These are phyloP conservation scores for Amphirosellinia nigrospora DNA, from an alignment of 495 filamentous ascomycete genomes.

Conservation along the genomic window DNA sequence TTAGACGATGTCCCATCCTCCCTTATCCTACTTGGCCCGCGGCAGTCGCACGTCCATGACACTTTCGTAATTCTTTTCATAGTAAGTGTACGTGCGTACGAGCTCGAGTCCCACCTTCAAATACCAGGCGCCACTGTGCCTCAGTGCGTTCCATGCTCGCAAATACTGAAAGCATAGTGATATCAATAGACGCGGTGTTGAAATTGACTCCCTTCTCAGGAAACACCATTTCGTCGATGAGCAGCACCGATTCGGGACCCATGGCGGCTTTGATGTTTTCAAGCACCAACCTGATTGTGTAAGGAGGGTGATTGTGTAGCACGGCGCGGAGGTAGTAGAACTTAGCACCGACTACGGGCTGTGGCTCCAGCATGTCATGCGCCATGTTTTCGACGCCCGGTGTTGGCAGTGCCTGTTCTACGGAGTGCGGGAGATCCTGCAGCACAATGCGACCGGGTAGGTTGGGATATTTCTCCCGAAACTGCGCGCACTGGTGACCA, in stretches of 20 bases:
- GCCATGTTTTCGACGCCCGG: slow-evolving; percentile 47
- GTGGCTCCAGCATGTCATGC: slow-evolving; percentile 53
- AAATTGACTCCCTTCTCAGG: slow-evolving; percentile 24
- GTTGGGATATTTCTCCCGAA: slow-evolving; percentile 48
- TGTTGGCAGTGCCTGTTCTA: slow-evolving; percentile 41
- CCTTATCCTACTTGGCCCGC: no score
- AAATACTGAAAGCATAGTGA: slow-evolving; percentile 23
- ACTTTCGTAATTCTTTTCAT: slow-evolving; percentile 13
- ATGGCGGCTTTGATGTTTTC: slow-evolving; percentile 41
- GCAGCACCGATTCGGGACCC: slow-evolving; percentile 43
- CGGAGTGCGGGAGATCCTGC: slow-evolving; percentile 51
- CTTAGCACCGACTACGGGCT: slow-evolving; percentile 48
- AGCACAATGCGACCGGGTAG: slow-evolving; percentile 49
- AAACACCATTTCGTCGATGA: slow-evolving; percentile 51
- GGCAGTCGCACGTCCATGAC: slow-evolving; percentile 28
- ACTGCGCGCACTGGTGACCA: slow-evolving; percentile 52
- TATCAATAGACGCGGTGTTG: slow-evolving; percentile 9
- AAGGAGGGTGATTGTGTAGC: slow-evolving; percentile 49
- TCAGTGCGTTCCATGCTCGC: slow-evolving; percentile 18
- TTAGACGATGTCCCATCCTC: no score
- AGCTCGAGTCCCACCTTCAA: slow-evolving; percentile 41
- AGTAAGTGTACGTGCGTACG: slow-evolving; percentile 45
- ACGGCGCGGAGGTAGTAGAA: slow-evolving; percentile 53
- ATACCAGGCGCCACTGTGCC: slow-evolving; percentile 3
- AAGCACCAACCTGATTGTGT: slow-evolving; percentile 43